Percentiles rank a stretch among this genome's conserved stretches.
phyloP scores from a whole-genome alignment of 176 grass and related monocot species.

The Carex pumila region DNA sequence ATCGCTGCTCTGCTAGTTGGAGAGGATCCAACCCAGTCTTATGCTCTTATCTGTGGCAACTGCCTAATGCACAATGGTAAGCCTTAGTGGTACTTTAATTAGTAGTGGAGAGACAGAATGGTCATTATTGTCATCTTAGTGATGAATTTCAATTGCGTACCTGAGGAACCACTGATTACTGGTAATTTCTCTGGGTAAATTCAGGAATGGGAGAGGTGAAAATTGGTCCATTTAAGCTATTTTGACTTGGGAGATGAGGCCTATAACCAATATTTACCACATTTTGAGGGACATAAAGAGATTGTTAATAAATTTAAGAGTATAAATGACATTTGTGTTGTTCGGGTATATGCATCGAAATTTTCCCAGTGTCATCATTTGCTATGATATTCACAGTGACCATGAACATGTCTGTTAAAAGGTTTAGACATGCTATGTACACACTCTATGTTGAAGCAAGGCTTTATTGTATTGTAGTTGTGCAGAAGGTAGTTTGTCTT shows the following conservation, averaged over 20 bases:
- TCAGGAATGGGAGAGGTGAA: not conserved
- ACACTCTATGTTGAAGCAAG: not conserved
- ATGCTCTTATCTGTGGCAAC: conserved; percentile 93
- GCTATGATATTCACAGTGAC: not conserved
- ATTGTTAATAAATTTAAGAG: not conserved
- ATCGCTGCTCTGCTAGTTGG: conserved; percentile 84
- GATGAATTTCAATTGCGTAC: too few relatives aligned
- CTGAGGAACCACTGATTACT: too few relatives aligned
- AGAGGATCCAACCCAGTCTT: conserved; percentile 90
- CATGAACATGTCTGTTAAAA: not conserved
- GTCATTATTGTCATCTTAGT: not conserved
- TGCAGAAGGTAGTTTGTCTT: not conserved
- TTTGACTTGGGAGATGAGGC: not conserved
- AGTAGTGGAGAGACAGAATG: not conserved
- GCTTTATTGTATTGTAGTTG: not conserved
- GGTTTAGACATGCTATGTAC: not conserved
- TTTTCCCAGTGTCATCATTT: not conserved
- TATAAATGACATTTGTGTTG: not conserved
- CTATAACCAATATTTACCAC: not conserved
- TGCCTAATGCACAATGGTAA: conserved; percentile 96
- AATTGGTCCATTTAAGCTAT: not conserved
- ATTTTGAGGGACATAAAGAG: not conserved
- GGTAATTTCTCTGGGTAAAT: not conserved
- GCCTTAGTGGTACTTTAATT: conserved; percentile 9
- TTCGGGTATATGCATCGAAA: not conserved